A percentile compares a stretch with the other conserved stretches of the same genome.
phyloP scores from a whole-genome alignment of 1,139 yeast genomes.

The Keqinozyma sinolaborantium region DNA sequence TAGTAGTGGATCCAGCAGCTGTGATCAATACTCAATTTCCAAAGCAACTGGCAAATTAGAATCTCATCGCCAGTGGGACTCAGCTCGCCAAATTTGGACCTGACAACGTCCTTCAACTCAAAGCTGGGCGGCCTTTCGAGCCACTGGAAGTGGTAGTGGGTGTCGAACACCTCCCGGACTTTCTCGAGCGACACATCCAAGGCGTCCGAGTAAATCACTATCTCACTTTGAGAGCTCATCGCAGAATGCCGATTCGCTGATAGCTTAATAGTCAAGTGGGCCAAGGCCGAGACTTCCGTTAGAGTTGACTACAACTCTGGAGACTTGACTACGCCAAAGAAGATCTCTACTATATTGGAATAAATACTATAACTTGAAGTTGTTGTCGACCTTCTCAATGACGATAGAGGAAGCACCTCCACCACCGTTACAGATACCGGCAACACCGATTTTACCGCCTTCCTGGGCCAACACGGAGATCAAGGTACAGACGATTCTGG shows the following conservation, averaged over 20 bases:
- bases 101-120: not conserved
- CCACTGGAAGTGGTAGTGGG: not conserved
- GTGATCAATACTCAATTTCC: not conserved
- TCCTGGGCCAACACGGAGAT: slow-evolving; percentile 73
- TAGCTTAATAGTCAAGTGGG: no score
- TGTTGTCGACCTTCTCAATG: slow-evolving; percentile 26
- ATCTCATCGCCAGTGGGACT: not conserved
- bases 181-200: not conserved
- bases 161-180: not conserved
- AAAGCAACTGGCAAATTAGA: not conserved
- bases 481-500: slow-evolving; percentile 87
- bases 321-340: no score
- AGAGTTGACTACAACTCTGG: no score
- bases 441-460: slow-evolving; percentile 86
- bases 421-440: slow-evolving; percentile 98
- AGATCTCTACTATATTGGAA: no score
- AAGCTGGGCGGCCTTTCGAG: not conserved
- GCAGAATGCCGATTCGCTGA: not conserved
- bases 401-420: slow-evolving; percentile 81
- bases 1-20: not conserved
- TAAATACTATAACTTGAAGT: slow-evolving; percentile 19
- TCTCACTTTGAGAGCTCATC: not conserved
- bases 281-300: no score
- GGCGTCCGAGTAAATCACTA: not conserved
- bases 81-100: not conserved